Evolutionary conservation across 1,284 basidiomycete species (phyloP).

Genomic region (Mycosarcoma mackinlayi): DNA sequence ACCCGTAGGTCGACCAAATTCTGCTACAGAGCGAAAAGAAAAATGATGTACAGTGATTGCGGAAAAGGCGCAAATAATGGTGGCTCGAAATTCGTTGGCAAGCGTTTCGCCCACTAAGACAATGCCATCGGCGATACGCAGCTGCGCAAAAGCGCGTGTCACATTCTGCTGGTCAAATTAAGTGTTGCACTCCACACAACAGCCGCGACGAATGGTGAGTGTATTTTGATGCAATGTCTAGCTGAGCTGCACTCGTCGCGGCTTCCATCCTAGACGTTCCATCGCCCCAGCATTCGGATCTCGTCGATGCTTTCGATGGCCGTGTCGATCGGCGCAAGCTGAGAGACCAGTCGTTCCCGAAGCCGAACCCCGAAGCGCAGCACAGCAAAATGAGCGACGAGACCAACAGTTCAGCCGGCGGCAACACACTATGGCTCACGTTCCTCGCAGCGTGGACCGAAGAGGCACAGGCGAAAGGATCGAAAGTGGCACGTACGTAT

Average conservation of each 20-base stretch:
- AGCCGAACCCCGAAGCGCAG: not conserved
- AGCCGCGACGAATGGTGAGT: too few relatives aligned
- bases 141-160: constrained; percentile 1
- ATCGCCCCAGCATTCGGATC: too few relatives aligned
- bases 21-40: too few relatives aligned
- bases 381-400: constrained; percentile 9
- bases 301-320: not conserved
- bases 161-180: not conserved
- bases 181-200: constrained; percentile 18
- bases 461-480: constrained; percentile 54
- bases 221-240: too few relatives aligned
- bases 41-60: too few relatives aligned
- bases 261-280: too few relatives aligned
- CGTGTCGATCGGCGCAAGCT: not conserved
- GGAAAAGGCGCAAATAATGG: too few relatives aligned
- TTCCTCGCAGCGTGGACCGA: constrained; percentile 56
- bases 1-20: too few relatives aligned
- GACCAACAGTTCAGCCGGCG: constrained; percentile 21
- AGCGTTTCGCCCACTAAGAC: not conserved
- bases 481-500: constrained; percentile 54
- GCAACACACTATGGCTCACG: constrained; percentile 57
- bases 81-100: not conserved
- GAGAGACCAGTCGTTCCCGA: not conserved
- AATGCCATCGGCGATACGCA: not conserved
- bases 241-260: not conserved